These are phyloP conservation scores for Calonectria ilicicola DNA, from an alignment of 2,329 filamentous ascomycete genomes.

Conservation along the genomic window DNA sequence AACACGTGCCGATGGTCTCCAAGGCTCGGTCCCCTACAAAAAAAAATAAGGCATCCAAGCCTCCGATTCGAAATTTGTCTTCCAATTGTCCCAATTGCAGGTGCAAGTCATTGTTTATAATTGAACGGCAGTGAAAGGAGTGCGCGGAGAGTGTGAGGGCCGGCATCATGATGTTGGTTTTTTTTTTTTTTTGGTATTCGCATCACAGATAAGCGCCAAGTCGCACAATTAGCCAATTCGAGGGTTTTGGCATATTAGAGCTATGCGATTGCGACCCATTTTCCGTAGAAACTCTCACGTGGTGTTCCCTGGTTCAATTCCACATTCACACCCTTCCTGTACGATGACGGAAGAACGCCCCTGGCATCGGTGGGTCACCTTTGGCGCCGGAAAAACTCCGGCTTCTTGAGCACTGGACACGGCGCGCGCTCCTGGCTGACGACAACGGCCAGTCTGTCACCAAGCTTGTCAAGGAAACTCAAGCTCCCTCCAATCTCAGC, in stretches of 20 bases:
- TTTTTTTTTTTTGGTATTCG: neutral
- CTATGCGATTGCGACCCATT: neutral
- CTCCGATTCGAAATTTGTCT: conserved; percentile 18
- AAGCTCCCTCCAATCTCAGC: conserved; percentile 28
- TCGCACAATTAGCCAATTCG: neutral
- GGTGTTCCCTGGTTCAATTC: neutral
- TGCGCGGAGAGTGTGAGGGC: neutral
- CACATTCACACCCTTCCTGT: neutral
- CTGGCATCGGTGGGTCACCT: neutral
- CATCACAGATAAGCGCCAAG: too few relatives aligned
- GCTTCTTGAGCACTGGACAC: conserved; percentile 29
- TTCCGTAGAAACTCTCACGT: neutral
- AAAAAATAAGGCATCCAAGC: conserved; percentile 33
- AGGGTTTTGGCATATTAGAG: neutral
- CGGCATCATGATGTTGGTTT: too few relatives aligned
- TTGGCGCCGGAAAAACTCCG: conserved; percentile 40
- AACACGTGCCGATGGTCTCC: conserved; percentile 36
- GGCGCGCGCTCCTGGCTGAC: conserved; percentile 45
- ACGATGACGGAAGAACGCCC: conserved; percentile 3
- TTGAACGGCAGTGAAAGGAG: conserved; percentile 1
- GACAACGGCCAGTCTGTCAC: conserved; percentile 48
- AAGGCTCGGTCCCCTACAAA: conserved; percentile 20
- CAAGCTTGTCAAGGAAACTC: conserved; percentile 30
- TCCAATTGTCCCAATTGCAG: neutral
- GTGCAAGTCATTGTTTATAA: neutral